These are phyloP conservation scores for Sedum album DNA, from an alignment of 164 flowering plant genomes.

Conservation along the genomic window DNA sequence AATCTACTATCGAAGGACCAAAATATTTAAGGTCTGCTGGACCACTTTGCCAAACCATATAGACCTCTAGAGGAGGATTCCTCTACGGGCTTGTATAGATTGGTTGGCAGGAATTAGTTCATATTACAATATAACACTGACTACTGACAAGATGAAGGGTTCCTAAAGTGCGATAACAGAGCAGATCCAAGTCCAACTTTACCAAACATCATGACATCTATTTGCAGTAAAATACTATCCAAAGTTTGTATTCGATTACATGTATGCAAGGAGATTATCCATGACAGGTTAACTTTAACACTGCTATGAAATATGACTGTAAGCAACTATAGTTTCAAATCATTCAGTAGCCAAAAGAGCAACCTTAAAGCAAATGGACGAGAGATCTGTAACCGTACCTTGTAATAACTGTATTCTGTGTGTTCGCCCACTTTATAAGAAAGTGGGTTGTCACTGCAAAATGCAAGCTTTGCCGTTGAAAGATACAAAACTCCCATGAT, in stretches of 20 bases:
- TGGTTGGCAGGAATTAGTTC: not conserved
- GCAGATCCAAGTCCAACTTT: not conserved
- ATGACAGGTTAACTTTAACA: not conserved
- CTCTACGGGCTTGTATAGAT: not conserved
- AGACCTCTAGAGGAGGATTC: not conserved
- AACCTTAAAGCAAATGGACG: not conserved
- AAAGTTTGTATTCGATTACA: not conserved
- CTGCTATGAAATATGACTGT: not conserved
- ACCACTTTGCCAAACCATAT: not conserved
- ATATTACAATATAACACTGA: not conserved
- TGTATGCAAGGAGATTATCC: not conserved
- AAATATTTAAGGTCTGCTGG: not conserved
- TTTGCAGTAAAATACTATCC: not conserved
- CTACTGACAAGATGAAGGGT: not conserved
- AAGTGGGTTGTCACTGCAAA: slow-evolving; percentile 73
- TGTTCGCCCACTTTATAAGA: slow-evolving; percentile 46
- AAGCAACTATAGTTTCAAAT: not conserved
- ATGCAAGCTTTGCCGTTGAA: slow-evolving; percentile 75
- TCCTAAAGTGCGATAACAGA: not conserved
- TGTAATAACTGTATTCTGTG: slow-evolving; percentile 70
- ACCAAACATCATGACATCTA: not conserved
- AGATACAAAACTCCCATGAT: slow-evolving; percentile 66
- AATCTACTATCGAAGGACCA: not conserved
- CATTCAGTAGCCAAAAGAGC: not conserved
- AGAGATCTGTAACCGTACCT: slow-evolving; percentile 25